Base-by-base conservation (phyloP, 208 protist species). In the Leishmania turanica region DNA sequence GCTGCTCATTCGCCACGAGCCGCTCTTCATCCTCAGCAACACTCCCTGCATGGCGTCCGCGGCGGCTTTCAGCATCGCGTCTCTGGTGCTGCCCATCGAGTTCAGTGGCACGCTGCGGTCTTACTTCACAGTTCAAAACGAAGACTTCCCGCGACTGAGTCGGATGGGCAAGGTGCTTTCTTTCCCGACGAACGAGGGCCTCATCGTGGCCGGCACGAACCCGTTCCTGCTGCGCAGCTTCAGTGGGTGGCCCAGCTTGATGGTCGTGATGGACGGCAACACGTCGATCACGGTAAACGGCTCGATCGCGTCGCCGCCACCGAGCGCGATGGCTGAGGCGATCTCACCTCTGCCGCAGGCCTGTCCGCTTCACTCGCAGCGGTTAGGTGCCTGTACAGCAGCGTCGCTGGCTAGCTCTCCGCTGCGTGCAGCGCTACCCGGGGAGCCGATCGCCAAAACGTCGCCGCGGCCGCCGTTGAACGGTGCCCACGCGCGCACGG, bases 81-180 rank as follows among this genome's bases (percentile, higher is more conserved):
- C 94, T 42, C 82, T 97, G 13, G 86, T 97, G 40, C 65, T 88
- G 66, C 94, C 94, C 24, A 81, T 97, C 37, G 83, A 92, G 64
- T 97, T 90, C 82, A 91, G 82, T 60, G 94, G 94, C 15, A 86
- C 76, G 21, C 72, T 96, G 79, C 81, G 84, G 53, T 85, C 92
- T 11, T 96, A 97, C 88, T 95, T 97, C 78, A 97, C 94, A 1
- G 92, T 96, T 68, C 92, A 97, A 81, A 90, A 96, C 81, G 88
- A 92, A 34, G 84, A 91, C 51, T 95, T 95, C 75, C 62, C 77
- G 17, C 89, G 87, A 17, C 87, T 93, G 40, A 89, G 85, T 19
- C 90, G 91, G 27, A 87, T 96, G 82, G 94, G 94, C 56, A 92
- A 92, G 79, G 89, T 83, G 40, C 77, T 96, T 34, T 87, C 92